Base-by-base conservation (phyloP, 768 basidiomycete species). In the Russula griseocarnosa region DNA sequence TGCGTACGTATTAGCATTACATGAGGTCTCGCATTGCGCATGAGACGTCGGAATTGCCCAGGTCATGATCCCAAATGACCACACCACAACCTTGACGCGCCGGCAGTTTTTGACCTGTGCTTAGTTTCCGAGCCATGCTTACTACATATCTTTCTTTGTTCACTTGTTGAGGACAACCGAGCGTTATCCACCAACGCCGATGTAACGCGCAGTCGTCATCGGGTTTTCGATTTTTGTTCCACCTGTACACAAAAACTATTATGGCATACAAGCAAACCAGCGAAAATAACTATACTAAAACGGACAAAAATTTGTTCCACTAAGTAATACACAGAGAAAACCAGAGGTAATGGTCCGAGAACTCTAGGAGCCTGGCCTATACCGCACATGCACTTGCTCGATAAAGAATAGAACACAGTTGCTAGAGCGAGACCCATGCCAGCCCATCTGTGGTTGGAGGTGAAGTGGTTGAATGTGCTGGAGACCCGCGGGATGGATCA, bases 391-490 rank as follows among this genome's bases (percentile, higher is more conserved):
- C 24, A 8, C 22, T 34, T 28, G 32, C 22, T 28, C 34, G 42
- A 22, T 22, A 13, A 30, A 24, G 9, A 30, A 20, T 30, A 24
- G 18, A 47, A 49, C 42, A 50, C 11, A 11, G 28, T 22, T 34
- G 38, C 32, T 61, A 60, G 20, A 59, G 64, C 30, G 59, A 52
- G 49, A 56, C 30, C 66, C 66, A 67, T 44, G 47, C 55, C 18
- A 54, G 28, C 32, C 50, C 36, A 9, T 55, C 65, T 13, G 58
- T 55, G 14, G 42, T 62, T 52, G 76, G 76, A 24, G 63, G 66
- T 28, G 64, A 53, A 20, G 54, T 59, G 40, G 28, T 58, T 51
- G 67, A 55, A 2, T 50, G 57, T 18, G 55, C 3, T 34, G 67
- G 56, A 20, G 67, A 61, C 20, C 42, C 47, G 67, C 73, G 65